Evolutionary conservation across 73 alveolate genomes (phyloP).

Genomic region (Paramecium sexaurelia): DNA sequence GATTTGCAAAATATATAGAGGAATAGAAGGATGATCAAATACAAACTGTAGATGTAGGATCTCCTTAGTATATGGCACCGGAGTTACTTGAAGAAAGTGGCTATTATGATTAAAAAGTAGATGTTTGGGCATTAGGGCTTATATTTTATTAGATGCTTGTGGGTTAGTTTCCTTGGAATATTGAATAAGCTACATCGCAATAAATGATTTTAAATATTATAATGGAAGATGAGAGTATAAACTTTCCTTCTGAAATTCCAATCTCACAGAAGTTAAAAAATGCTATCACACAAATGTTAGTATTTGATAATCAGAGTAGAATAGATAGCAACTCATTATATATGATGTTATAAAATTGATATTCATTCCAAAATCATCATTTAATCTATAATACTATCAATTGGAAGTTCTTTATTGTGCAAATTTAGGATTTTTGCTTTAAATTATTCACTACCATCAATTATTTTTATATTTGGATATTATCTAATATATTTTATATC

Average conservation of each 20-base stretch:
- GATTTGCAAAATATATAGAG: not conserved
- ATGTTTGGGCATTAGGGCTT: not conserved
- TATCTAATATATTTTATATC: not conserved
- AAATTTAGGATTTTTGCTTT: not conserved
- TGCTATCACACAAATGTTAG: not conserved
- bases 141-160: not conserved
- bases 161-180: not conserved
- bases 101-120: not conserved
- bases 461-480: not conserved
- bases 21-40: not conserved
- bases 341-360: not conserved
- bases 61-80: conserved; percentile 1
- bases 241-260: not conserved
- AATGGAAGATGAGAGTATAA: not conserved
- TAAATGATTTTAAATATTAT: not conserved
- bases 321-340: not conserved
- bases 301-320: not conserved
- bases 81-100: not conserved
- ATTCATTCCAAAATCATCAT: conserved; percentile 14
- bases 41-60: not conserved
- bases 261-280: not conserved
- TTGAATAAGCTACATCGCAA: not conserved
- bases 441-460: conserved; percentile 25
- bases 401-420: not conserved
- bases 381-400: conserved; percentile 15